A percentile compares a stretch with the other conserved stretches of the same genome.
Conservation (phyloP, 2,329 filamentous ascomycete species). For the Pyrenophora seminiperda region DNA sequence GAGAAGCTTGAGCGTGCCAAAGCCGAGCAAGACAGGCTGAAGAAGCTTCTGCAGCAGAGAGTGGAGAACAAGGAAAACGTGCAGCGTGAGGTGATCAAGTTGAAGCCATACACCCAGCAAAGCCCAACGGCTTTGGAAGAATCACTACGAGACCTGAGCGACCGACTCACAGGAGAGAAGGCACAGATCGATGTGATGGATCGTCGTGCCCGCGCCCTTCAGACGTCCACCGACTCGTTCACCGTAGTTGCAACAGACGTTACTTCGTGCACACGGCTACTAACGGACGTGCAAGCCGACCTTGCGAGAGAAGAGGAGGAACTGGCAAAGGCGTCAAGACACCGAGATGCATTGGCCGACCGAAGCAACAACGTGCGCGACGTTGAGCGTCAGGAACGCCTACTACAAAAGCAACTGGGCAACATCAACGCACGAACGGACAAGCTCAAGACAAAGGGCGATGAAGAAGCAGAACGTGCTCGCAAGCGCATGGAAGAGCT, state of each 20-base stretch:
- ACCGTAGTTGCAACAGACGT: slow-evolving; percentile 83
- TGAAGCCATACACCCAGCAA: slow-evolving; percentile 90
- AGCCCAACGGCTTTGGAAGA: slow-evolving; percentile 83
- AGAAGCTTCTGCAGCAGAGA: slow-evolving; percentile 72
- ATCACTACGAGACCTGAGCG: slow-evolving; percentile 78
- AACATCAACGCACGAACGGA: slow-evolving; percentile 89
- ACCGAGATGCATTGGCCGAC: slow-evolving; percentile 85
- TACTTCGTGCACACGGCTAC: slow-evolving; percentile 81
- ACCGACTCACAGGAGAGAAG: slow-evolving; percentile 78
- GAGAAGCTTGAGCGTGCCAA: slow-evolving; percentile 83
- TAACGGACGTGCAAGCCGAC: slow-evolving; percentile 86
- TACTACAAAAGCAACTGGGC: slow-evolving; percentile 80
- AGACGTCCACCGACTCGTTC: slow-evolving; percentile 92
- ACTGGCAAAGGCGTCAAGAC: slow-evolving; percentile 75
- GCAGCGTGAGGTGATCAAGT: slow-evolving; percentile 83
- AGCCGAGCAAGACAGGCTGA: slow-evolving; percentile 76
- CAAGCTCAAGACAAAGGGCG: slow-evolving; percentile 77
- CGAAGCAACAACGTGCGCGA: slow-evolving; percentile 88
- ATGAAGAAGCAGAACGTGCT: slow-evolving; percentile 78
- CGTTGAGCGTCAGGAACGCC: slow-evolving; percentile 83
- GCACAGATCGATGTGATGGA: slow-evolving; percentile 86
- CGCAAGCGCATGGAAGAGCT: slow-evolving; percentile 91
- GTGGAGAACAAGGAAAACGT: slow-evolving; percentile 71
- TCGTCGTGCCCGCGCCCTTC: slow-evolving; percentile 82
- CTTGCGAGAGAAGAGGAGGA: slow-evolving; percentile 91